phyloP scores from a whole-genome alignment of 257 asterid genomes.

The Pogostemon cablin region DNA sequence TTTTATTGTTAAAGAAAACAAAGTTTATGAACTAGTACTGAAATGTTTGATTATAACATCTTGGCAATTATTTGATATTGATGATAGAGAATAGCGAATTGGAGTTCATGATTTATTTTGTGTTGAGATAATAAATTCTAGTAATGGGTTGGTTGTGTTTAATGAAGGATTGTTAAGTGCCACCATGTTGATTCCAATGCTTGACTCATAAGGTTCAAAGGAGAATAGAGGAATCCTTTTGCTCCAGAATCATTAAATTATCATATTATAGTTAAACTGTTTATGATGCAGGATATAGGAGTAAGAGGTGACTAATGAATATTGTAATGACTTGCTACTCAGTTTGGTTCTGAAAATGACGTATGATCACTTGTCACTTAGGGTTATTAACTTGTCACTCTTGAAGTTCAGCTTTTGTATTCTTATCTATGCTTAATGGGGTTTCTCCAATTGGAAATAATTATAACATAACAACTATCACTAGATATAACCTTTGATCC shows the following conservation, averaged over 20 bases:
- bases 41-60: background rate
- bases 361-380: slow-evolving; percentile 6
- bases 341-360: slow-evolving; percentile 22
- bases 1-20: background rate
- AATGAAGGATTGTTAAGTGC: background rate
- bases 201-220: background rate
- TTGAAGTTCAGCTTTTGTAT: slow-evolving; percentile 20
- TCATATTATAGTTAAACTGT: background rate
- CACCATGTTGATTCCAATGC: slow-evolving; percentile 2
- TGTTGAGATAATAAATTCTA: background rate
- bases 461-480: slow-evolving; percentile 7
- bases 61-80: slow-evolving; percentile 19
- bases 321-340: background rate
- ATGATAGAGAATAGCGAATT: slow-evolving; percentile 4
- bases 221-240: background rate
- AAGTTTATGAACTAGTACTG: background rate
- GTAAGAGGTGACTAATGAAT: background rate
- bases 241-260: background rate
- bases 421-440: background rate
- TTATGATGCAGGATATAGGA: background rate
- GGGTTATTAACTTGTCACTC: slow-evolving; percentile 12
- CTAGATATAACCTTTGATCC: background rate
- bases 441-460: slow-evolving; percentile 20
- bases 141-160: background rate
- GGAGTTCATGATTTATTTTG: slow-evolving; percentile 7